Evolutionary conservation across 2,329 filamentous ascomycete species (phyloP).

Genomic region (Plectosphaerella plurivora): DNA sequence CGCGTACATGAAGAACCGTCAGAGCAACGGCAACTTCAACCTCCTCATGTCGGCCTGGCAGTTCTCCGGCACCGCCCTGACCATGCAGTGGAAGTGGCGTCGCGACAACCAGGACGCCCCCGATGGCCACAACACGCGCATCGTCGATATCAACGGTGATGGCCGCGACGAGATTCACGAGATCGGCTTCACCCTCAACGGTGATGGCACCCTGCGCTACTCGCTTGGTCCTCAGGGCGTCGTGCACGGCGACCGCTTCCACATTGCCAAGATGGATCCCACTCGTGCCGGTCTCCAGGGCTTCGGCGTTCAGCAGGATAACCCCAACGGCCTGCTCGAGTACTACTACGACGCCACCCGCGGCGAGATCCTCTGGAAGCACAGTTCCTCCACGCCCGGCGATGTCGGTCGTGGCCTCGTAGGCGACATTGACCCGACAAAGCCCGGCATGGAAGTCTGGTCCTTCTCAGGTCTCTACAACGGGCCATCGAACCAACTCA

Average conservation of each 20-base stretch:
- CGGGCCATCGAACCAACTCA: slow-evolving; percentile 7
- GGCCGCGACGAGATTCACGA: slow-evolving; percentile 14
- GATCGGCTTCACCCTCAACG: slow-evolving; percentile 16
- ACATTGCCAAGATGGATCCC: slow-evolving; percentile 17
- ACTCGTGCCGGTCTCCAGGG: slow-evolving; percentile 13
- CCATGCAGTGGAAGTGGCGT: slow-evolving; percentile 15
- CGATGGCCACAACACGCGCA: slow-evolving; percentile 17
- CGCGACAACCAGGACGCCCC: slow-evolving; percentile 7
- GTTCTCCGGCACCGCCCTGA: slow-evolving; percentile 10
- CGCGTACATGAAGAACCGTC: slow-evolving; percentile 15
- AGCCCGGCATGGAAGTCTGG: slow-evolving; percentile 15
- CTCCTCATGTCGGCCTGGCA: slow-evolving; percentile 12
- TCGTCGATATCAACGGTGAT: slow-evolving; percentile 15
- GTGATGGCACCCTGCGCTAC: slow-evolving; percentile 14
- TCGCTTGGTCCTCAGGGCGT: slow-evolving; percentile 11
- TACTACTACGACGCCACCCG: slow-evolving; percentile 17
- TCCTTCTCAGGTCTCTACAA: slow-evolving; percentile 15
- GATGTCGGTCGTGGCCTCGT: slow-evolving; percentile 14
- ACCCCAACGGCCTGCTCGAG: slow-evolving; percentile 12
- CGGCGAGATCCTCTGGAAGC: slow-evolving; percentile 13
- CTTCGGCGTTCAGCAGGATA: slow-evolving; percentile 15
- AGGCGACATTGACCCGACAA: slow-evolving; percentile 15
- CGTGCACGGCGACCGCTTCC: slow-evolving; percentile 15
- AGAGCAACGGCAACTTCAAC: slow-evolving; percentile 7
- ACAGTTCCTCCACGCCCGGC: slow-evolving; percentile 1